phyloP scores from a whole-genome alignment of 805 yeast species.

The Cyberlindnera subsufficiens region DNA sequence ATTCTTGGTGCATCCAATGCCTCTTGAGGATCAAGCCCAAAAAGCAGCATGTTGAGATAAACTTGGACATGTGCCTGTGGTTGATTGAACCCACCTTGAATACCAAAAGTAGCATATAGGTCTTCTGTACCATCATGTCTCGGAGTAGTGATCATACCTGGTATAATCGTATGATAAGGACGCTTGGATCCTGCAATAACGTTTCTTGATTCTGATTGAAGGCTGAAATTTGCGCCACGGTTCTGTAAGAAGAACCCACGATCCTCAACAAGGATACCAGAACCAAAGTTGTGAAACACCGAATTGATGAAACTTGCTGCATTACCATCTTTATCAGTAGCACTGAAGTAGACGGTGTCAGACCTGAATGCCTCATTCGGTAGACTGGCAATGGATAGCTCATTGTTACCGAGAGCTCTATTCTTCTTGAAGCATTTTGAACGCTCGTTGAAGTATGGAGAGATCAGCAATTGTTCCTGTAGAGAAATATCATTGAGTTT shows the following conservation, averaged over 20 bases:
- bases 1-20: conserved; percentile 74
- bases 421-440: conserved; percentile 38
- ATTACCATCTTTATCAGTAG: conserved; percentile 61
- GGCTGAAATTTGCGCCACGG: conserved; percentile 71
- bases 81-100: conserved; percentile 85
- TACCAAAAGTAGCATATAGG: conserved; percentile 69
- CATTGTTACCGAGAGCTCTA: conserved; percentile 35
- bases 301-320: conserved; percentile 81
- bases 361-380: conserved; percentile 54
- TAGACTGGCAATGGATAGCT: conserved; percentile 41
- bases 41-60: conserved; percentile 55
- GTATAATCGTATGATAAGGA: conserved; percentile 80
- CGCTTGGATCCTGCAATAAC: conserved; percentile 64
- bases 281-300: conserved; percentile 63
- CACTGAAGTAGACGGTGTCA: conserved; percentile 69
- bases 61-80: conserved; percentile 85
- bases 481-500: not conserved
- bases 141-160: conserved; percentile 64
- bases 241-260: conserved; percentile 69
- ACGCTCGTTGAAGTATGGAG: conserved; percentile 44
- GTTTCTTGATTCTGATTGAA: conserved; percentile 51
- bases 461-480: conserved; percentile 38
- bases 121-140: conserved; percentile 29
- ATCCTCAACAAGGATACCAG: conserved; percentile 59
- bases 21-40: conserved; percentile 64